These are phyloP conservation scores for Phytophthora fragariaefolia DNA, from an alignment of 352 stramenopile species.

Conservation along the genomic window DNA sequence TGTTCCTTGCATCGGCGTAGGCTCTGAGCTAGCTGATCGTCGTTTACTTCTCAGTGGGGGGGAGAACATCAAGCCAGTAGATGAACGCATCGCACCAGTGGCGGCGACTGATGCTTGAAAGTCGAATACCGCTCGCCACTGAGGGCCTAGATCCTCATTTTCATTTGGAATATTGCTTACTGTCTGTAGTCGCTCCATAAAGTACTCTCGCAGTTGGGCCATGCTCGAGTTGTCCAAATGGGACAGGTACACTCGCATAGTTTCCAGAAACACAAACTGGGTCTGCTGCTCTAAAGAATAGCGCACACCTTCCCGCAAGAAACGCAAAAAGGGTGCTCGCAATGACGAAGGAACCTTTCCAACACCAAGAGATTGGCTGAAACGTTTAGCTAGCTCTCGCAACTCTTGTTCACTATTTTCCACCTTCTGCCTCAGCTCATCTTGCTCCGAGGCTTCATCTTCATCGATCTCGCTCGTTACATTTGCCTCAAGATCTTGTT, in stretches of 20 bases:
- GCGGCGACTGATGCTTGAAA: slow-evolving; percentile 60
- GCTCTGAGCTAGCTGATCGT: slow-evolving; percentile 43
- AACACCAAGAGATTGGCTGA: slow-evolving; percentile 84
- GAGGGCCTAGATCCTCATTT: slow-evolving; percentile 46
- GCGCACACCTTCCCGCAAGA: slow-evolving; percentile 82
- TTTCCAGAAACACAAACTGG: slow-evolving; percentile 77
- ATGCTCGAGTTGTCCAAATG: slow-evolving; percentile 71
- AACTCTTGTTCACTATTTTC: slow-evolving; percentile 55
- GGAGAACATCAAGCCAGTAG: slow-evolving; percentile 24
- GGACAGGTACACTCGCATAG: slow-evolving; percentile 72
- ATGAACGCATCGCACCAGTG: slow-evolving; percentile 13
- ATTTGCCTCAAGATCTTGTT: slow-evolving; percentile 55
- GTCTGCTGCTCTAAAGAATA: slow-evolving; percentile 62
- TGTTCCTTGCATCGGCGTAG: slow-evolving; percentile 39
- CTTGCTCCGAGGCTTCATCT: slow-evolving; percentile 47
- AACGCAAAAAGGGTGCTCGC: slow-evolving; percentile 79
- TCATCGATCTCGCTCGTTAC: slow-evolving; percentile 18
- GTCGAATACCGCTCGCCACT: slow-evolving; percentile 71
- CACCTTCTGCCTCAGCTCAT: slow-evolving; percentile 69
- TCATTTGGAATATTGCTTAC: slow-evolving; percentile 52
- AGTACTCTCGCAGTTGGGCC: slow-evolving; percentile 74
- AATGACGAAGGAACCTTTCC: slow-evolving; percentile 73
- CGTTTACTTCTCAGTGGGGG: slow-evolving; percentile 43
- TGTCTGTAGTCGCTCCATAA: slow-evolving; percentile 61
- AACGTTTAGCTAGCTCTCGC: slow-evolving; percentile 77